Evolutionary conservation across 2,329 filamentous ascomycete species (phyloP), one percentile per base, ranked within the genome.

Genomic region (Colletotrichum sp.): DNA sequence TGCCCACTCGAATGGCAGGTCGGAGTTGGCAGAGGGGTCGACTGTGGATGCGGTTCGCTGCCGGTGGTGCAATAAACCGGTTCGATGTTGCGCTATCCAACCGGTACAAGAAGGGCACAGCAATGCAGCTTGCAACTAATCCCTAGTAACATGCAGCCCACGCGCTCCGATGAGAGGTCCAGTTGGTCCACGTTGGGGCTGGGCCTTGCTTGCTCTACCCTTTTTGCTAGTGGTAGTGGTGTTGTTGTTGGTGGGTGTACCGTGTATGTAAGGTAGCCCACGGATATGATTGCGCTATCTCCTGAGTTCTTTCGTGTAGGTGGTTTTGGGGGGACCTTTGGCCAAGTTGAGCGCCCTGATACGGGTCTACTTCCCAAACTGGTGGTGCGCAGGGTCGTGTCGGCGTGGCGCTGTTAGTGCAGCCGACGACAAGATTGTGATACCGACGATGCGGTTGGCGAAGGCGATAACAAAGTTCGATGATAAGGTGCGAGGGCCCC

Each of bases 61-160:
- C 34, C 73, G 70, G 73, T 68, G 73, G 56, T 75, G 73, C 73
- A 73, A 68, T 68, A 75, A 73, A 75, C 73, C 70, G 62, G 70
- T 68, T 68, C 68, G 18, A 68, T 52, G 64, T 68, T 68, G 73
- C 73, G 62, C 62, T 71, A 66, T 74, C 36, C 48, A 70, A 18
- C 30, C 34, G 21, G 18, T 15, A 30, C 32, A 48, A 32, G 26
- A 38, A 30, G 21, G 67, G 43, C 71, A 70, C 58, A 34, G 38
- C n/a, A 52, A 52, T 52, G 43, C n/a, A 52, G 43, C 38, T 32
- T 70, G 58, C 58, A 61, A 28, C 38, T 65, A 28, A 24, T 34
- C 21, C 10, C 32, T 38, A 32, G 36, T 24, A 21, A 32, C 18
- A 66, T 74, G 71, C 71, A 65, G 65, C 55, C 24, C 65, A 55